These are phyloP conservation scores for Syzygium grande DNA, from an alignment of 345 rosid genomes.

Conservation along the genomic window DNA sequence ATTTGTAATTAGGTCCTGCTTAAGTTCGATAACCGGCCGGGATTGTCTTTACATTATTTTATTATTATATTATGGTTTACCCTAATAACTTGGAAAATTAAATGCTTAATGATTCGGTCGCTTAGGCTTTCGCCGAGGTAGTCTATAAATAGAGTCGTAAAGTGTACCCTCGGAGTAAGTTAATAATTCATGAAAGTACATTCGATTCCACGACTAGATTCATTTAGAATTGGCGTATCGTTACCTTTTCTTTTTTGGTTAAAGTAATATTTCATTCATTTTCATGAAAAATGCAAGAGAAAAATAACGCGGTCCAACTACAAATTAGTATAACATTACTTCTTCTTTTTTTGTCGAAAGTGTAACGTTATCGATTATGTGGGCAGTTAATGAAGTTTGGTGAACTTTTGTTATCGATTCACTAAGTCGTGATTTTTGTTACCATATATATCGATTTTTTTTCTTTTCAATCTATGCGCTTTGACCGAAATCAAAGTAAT, in stretches of 20 bases:
- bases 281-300: no score
- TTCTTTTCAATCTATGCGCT: neutral
- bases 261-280: no score
- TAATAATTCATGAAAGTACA: neutral
- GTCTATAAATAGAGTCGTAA: neutral
- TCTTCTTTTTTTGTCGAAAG: no score
- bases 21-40: neutral
- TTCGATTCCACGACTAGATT: neutral
- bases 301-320: no score
- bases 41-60: neutral
- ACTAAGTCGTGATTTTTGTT: neutral
- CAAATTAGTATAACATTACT: no score
- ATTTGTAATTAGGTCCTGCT: neutral
- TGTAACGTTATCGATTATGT: neutral
- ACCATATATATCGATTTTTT: neutral
- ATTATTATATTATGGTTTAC: neutral
- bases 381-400: neutral
- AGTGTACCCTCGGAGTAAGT: accelerated
- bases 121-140: neutral
- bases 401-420: neutral
- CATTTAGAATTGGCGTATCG: no score
- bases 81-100: neutral
- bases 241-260: no score
- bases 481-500: accelerated
- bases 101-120: neutral